Evolutionary conservation across 768 basidiomycete species (phyloP), one percentile per base, ranked within the genome.

Genomic region (Candolleomyces efflorescens): DNA sequence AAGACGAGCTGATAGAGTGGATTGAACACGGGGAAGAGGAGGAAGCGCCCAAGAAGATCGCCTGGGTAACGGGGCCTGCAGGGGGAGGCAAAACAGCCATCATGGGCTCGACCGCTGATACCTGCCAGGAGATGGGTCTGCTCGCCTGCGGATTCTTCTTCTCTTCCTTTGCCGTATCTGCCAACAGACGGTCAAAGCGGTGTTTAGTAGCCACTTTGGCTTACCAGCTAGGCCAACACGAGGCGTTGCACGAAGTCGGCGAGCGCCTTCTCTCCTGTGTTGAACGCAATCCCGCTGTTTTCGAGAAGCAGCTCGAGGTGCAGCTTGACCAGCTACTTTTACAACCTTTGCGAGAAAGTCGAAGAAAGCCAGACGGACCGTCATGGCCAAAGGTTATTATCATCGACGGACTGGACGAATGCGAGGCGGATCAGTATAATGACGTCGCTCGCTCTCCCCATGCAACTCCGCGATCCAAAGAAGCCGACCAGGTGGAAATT

Each of bases 321-420:
- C 56, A 57, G 48, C 11, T 57, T 3, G 38, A 39, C 9, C 32
- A 20, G n/a, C 56, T 57, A 9, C 13, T 57, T 23, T 18, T 57
- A 37, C 36, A 24, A n/a, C 51, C 51, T 17, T 23, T 53, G 26
- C 36, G 51, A 37, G 26, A 53, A 11, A 7, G n/a, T 13, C 36
- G 9, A 7, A 10, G 51, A 18, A 20, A 27, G 7, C 48, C 38
- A n/a, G 56, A 23, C 9, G 15, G 37, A 32, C 9, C 12, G 23
- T 15, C 26, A 22, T 46, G 46, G 24, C 56, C 55, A n/a, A 47
- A 37, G 24, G 38, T 49, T 13, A 41, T 57, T 39, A 39, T 62
- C 10, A 54, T 59, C 23, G 61, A 62, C 38, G 61, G 58, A 13
- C 37, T 62, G 2, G 61, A 62, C 44, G 61, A 59, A 24, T 59